Evolutionary conservation across 768 basidiomycete genomes (phyloP).

Genomic region (Rhodosporidiobolus odoratus): DNA sequence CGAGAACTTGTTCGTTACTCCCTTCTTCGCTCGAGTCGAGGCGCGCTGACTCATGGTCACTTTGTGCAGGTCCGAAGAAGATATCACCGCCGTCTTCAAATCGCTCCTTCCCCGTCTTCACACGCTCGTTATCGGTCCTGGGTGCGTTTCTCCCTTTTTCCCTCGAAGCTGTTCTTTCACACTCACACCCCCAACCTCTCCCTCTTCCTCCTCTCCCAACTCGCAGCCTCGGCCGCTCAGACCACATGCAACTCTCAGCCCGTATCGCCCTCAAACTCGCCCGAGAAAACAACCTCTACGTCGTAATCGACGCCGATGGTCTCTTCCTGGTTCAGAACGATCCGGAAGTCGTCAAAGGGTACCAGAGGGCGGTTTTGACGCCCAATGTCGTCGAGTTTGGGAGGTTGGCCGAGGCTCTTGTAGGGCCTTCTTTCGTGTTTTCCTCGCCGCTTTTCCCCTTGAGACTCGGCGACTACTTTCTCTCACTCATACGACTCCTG

Average conservation of each 20-base stretch:
- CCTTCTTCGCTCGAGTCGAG: neutral
- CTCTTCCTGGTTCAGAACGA: constrained; percentile 77
- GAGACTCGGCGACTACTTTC: no score
- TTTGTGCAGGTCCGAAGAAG: constrained; percentile 50
- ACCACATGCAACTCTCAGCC: constrained; percentile 81
- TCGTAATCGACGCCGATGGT: constrained; percentile 92
- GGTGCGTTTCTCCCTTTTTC: constrained; percentile 46
- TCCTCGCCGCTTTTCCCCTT: neutral
- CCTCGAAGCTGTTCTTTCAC: neutral
- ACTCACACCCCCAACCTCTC: no score
- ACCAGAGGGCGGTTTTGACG: constrained; percentile 79
- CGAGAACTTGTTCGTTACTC: constrained; percentile 57
- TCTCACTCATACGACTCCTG: no score
- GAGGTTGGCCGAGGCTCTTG: constrained; percentile 69
- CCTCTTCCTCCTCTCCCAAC: neutral
- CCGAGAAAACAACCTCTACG: constrained; percentile 66
- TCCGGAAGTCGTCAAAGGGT: constrained; percentile 68
- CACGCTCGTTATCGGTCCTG: constrained; percentile 87
- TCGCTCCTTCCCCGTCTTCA: constrained; percentile 76
- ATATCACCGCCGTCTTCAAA: constrained; percentile 43
- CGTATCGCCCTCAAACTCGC: constrained; percentile 70
- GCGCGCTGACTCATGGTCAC: constrained; percentile 52
- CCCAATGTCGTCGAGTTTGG: constrained; percentile 93
- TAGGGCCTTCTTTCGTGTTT: constrained; percentile 44
- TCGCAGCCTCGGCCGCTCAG: constrained; percentile 67